Evolutionary conservation across 2,329 filamentous ascomycete genomes (phyloP).

Genomic region (Aphanoascus verrucosus): DNA sequence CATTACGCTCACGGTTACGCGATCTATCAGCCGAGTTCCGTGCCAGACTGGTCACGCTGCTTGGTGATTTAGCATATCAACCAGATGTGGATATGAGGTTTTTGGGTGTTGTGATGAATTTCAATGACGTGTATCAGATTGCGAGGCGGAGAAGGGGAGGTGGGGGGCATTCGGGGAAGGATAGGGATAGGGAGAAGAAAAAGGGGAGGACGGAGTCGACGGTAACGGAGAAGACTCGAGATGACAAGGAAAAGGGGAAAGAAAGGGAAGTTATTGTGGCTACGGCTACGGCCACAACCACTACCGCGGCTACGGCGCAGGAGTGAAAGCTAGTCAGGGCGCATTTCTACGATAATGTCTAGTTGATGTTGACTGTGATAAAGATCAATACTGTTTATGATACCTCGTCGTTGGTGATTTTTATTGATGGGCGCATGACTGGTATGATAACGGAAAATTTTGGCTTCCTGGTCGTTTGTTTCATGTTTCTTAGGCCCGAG

Average conservation of each 20-base stretch:
- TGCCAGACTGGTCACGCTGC: slow-evolving; percentile 62
- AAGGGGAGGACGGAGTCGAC: slow-evolving; percentile 24
- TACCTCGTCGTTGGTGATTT: background rate
- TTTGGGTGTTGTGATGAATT: slow-evolving; percentile 95
- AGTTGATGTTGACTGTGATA: background rate
- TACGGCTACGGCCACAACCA: background rate
- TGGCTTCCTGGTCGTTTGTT: background rate
- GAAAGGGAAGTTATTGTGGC: slow-evolving; percentile 8
- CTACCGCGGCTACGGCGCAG: background rate
- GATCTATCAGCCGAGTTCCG: slow-evolving; percentile 67
- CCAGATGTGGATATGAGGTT: slow-evolving; percentile 93
- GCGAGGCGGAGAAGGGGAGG: slow-evolving; percentile 47
- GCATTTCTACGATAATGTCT: background rate
- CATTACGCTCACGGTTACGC: slow-evolving; percentile 61
- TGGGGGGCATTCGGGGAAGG: slow-evolving; percentile 24
- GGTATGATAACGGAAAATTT: slow-evolving; percentile 5
- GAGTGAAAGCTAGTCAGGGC: background rate
- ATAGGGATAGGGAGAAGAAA: slow-evolving; percentile 27
- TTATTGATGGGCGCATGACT: background rate
- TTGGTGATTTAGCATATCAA: slow-evolving; percentile 87
- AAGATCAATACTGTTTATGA: background rate
- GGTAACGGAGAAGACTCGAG: slow-evolving; percentile 24
- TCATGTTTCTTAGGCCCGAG: background rate
- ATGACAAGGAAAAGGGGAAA: slow-evolving; percentile 20
- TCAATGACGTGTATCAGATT: slow-evolving; percentile 90